Conservation (phyloP, 257 asterid species). For the Voacanga thouarsii region DNA sequence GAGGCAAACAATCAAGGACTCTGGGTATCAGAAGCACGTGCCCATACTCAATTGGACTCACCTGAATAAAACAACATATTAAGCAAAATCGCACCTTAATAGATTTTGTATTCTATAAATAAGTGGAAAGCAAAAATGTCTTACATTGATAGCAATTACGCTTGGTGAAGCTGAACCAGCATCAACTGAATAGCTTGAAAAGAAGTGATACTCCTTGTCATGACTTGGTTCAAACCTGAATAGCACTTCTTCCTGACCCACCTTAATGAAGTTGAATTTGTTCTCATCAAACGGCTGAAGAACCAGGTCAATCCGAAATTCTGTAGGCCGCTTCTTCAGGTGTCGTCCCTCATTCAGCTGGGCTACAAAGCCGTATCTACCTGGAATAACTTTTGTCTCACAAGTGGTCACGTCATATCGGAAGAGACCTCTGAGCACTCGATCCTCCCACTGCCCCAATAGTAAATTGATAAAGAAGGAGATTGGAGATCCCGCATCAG, state of each 20-base stretch:
- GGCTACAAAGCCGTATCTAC: conserved; percentile 62
- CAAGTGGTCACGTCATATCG: conserved; percentile 74
- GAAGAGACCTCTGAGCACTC: conserved; percentile 54
- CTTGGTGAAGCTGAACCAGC: conserved; percentile 41
- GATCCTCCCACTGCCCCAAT: conserved; percentile 75
- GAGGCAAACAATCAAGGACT: conserved; percentile 62
- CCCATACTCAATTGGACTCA: conserved; percentile 85
- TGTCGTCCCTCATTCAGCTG: conserved; percentile 87
- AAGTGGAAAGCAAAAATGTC: conserved; percentile 21
- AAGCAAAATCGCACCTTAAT: conserved; percentile 14
- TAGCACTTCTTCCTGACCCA: conserved; percentile 75
- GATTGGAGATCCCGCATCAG: conserved; percentile 30
- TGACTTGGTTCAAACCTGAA: conserved; percentile 61
- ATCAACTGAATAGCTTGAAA: conserved; percentile 29
- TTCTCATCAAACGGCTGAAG: conserved; percentile 68
- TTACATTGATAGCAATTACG: conserved; percentile 63
- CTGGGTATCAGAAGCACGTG: conserved; percentile 74
- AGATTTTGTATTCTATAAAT: background rate
- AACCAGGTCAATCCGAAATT: conserved; percentile 66
- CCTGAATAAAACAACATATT: conserved; percentile 37
- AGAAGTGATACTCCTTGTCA: conserved; percentile 29
- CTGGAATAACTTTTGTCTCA: conserved; percentile 60
- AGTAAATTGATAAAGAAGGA: conserved; percentile 45
- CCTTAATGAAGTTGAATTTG: conserved; percentile 69
- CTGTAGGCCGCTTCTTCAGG: conserved; percentile 74